Percentiles rank a stretch among this genome's conserved stretches.
Evolutionary conservation across 805 yeast species (phyloP).

Genomic region (Candida yuanshanica): DNA sequence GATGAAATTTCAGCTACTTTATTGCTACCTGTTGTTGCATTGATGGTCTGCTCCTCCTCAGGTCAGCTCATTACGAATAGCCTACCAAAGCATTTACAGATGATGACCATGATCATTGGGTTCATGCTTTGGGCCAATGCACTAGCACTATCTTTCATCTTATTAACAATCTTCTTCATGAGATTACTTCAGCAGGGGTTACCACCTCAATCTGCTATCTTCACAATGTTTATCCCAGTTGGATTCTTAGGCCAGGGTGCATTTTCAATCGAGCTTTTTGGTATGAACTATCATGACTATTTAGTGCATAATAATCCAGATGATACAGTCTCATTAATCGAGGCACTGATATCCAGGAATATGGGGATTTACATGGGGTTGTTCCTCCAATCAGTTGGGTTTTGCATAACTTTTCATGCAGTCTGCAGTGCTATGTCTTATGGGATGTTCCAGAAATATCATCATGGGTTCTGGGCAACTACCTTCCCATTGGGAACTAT

Average conservation of each 20-base stretch:
- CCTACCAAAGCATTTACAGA: slow-evolving; percentile 40
- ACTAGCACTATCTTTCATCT: slow-evolving; percentile 48
- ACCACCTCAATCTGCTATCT: slow-evolving; percentile 49
- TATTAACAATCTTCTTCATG: slow-evolving; percentile 54
- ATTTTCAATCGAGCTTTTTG: slow-evolving; percentile 55
- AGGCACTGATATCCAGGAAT: slow-evolving; percentile 27
- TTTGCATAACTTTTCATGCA: slow-evolving; percentile 47
- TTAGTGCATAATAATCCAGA: slow-evolving; percentile 14
- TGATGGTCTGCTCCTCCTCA: slow-evolving; percentile 70
- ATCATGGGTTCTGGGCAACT: slow-evolving; percentile 70
- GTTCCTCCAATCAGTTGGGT: slow-evolving; percentile 49
- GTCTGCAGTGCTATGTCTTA: slow-evolving; percentile 27
- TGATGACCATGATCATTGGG: slow-evolving; percentile 48
- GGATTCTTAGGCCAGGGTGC: slow-evolving; percentile 88
- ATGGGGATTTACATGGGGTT: slow-evolving; percentile 37
- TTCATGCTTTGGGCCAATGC: slow-evolving; percentile 69
- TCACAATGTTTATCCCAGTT: slow-evolving; percentile 70
- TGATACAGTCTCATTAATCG: slow-evolving; percentile 12
- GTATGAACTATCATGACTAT: slow-evolving; percentile 34
- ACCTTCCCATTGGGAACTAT: slow-evolving; percentile 90
- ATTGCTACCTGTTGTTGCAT: slow-evolving; percentile 71
- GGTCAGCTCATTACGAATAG: slow-evolving; percentile 49
- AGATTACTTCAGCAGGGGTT: slow-evolving; percentile 51
- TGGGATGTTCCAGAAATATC: slow-evolving; percentile 34
- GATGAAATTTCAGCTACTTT: slow-evolving; percentile 49